Evolutionary conservation across 495 filamentous ascomycete species (phyloP), one percentile per base, ranked within the genome.

Genomic region (Talaromyces borbonicus): DNA sequence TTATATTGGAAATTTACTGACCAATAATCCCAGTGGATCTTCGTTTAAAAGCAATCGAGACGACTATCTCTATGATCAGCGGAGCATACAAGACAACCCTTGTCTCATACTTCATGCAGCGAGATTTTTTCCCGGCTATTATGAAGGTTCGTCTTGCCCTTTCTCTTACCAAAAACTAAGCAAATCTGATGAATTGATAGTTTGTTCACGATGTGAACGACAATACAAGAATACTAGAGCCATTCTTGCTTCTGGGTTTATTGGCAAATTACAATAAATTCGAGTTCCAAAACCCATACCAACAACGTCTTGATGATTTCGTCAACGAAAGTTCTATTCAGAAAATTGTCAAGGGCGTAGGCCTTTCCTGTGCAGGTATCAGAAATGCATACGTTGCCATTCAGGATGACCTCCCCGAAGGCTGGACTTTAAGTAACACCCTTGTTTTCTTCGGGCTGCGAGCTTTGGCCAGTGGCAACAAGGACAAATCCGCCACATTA

Each of bases 261-360:
- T 67, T 98, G 45, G 87, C 85, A 52, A 98, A 98, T 64, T 97
- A 96, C 74, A 96, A 96, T 74, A 98, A 96, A 63, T 98, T 97
- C 55, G 92, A 98, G 66, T 87, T 93, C 47, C 92, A 95, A 63
- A 98, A 98, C 52, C 92, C 92, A 5, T 98, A 98, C 56, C 84
- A 90, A 56, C 67, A 93, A 49, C 84, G 90, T 33, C 76, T 98
- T n/a, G 88, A 93, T 57, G 92, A 98, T 59, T 97, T 97, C 65
- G 90, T 96, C 51, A 95, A 98, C 53, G 90, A 97, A 57, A 67
- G 69, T 0, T 79, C 81, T 18, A 97, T 97, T 52, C 74, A 84
- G 55, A 88, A 84, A 49, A 85, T 96, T 36, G 75, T 90, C 44
- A 69, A 72, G 49, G 79, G 84, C 45, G 74, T 95, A 11, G 87